Base-by-base conservation (phyloP, 306 rosid genomes). In the Boehmeria nivea region DNA sequence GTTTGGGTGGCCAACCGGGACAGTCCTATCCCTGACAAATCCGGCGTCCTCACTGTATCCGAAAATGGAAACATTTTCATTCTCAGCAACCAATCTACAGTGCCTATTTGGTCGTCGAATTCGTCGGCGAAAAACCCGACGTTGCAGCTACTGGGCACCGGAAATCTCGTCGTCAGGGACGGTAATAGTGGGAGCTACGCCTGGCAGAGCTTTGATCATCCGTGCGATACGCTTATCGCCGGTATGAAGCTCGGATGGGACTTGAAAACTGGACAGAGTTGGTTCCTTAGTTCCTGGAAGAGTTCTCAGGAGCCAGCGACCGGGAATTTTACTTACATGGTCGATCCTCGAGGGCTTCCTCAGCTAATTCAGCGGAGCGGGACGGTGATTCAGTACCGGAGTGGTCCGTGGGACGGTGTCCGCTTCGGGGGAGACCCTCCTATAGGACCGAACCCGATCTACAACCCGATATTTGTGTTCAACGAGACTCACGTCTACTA, bases 171-270 rank as follows among this genome's bases (percentile, higher is more conserved):
- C 10, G 48, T 57, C 19, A 39, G 42, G 19, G 61, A 48, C 12
- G 64, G 65, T 19, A 19, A 20, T 0, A 17, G 25, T 28, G 60
- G 18, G 14, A 57, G 19, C 53, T n/a, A 40, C 16, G 34, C 31
- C 3, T 67, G 72, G 72, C 59, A 67, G 65, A 67, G 72, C 6
- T 67, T 67, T 27, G 60, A 67, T 28, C 39, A 39, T 16, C 59
- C 53, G 11, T 34, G 59, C 24, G 65, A 67, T 16, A 58, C 65
- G 21, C 63, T 57, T 11, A 20, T 67, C 19, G 44, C 72, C 6
- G 65, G 54, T 1, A 67, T 67, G 72, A 67, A 67, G 28, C 53
- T 58, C 6, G 72, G 72, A 15, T 66, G 72, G 72, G 42, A 66
- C 59, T 52, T 39, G 39, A 56, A 4, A 13, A 49, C 58, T 12